Evolutionary conservation across 2,329 filamentous ascomycete genomes (phyloP), one percentile per base, ranked within the genome.

Genomic region (Exophiala lecanii-corni): DNA sequence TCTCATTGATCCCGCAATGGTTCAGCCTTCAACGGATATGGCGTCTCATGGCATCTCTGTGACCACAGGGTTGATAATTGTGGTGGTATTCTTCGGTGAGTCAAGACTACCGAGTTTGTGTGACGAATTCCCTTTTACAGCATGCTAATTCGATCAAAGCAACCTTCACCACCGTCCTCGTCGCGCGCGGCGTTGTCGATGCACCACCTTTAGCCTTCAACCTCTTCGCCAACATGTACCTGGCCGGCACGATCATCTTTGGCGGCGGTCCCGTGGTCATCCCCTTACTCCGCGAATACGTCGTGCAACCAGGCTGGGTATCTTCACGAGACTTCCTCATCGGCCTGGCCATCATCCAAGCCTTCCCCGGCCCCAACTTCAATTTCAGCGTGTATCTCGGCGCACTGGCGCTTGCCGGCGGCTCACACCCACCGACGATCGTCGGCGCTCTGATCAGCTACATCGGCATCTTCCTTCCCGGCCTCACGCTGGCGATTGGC

Each of bases 141-240:
- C 28, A 17, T 23, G n/a, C 44, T 42, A 9, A 39, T 7, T 16
- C n/a, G 12, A 10, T 34, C 32, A 39, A 43, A 71, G 65, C 61
- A 3, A 71, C 71, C 2, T 85, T 87, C 51, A 64, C 77, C 36
- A 55, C 65, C 2, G 58, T 84, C 16, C 74, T 51, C 13, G 42
- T 47, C 6, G 17, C 28, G 6, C 61, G 70, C 56, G 48, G 62
- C 64, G 36, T 64, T 2, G 36, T 73, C 9, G 45, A 61, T 0
- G 31, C 57, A 7, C 63, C 62, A 0, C 68, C 76, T 0, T 62
- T 79, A 0, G 61, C 73, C 0, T 78, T 79, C 52, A 69, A 74
- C 36, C 71, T 88, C 17, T 87, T 88, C 54, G 71, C 81, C 4
- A 87, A 85, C 59, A 75, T 88, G 64, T 86, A 82, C 55, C 76